phyloP scores from a whole-genome alignment of 75 land plant species.

The Sequoia sempervirens region DNA sequence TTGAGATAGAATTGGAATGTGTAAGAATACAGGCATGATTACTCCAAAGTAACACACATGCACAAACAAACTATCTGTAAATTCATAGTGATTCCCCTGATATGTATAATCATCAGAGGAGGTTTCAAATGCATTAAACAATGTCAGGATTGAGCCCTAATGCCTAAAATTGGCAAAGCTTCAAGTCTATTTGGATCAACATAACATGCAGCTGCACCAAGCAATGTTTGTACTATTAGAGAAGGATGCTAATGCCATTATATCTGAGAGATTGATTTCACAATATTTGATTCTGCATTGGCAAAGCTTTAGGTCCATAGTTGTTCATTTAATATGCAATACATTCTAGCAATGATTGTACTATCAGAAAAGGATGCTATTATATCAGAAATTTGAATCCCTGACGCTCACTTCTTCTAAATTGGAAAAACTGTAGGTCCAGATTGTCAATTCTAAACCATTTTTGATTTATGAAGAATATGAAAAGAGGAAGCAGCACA shows the following conservation, averaged over 20 bases:
- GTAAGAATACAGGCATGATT: neutral
- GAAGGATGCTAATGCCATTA: neutral
- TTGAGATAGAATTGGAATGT: neutral
- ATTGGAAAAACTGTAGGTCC: neutral
- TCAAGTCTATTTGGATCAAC: neutral
- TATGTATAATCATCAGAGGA: neutral
- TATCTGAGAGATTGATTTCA: neutral
- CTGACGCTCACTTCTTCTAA: neutral
- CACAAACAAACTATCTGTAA: neutral
- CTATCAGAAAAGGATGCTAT: neutral
- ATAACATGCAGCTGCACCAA: neutral
- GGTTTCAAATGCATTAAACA: neutral
- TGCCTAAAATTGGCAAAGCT: neutral
- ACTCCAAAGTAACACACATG: neutral
- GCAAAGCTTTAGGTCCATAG: neutral
- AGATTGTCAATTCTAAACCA: neutral
- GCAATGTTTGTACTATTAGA: neutral
- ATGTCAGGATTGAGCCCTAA: neutral
- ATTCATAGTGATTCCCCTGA: neutral
- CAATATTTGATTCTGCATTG: neutral
- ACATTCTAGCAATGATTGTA: neutral
- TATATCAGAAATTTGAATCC: neutral
- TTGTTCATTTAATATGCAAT: neutral
- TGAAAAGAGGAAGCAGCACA: neutral
- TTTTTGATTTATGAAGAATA: neutral